Evolutionary conservation across 2,329 filamentous ascomycete genomes (phyloP), one percentile per base, ranked within the genome.

Genomic region (Moelleriella libera): DNA sequence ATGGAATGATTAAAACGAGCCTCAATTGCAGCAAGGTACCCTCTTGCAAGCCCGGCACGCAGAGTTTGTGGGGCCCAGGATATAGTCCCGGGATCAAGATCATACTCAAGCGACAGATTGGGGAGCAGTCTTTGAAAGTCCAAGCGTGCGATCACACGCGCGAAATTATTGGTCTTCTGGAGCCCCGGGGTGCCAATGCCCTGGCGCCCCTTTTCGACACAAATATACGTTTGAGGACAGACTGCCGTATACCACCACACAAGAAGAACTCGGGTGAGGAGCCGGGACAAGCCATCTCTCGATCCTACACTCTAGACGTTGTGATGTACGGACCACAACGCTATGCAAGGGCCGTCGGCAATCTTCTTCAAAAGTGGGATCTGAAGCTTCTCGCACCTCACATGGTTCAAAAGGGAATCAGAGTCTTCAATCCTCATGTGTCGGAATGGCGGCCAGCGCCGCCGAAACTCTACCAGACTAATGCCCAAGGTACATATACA

Each of bases 281-380:
- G 37, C 69, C 76, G 12, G 85, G 87, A 37, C 68, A 76, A 47
- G 61, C 70, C 0, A 77, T 75, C 3, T 88, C 85, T 1, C 68
- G 71, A 21, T 64, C 70, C 2, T 80, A 84, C 50, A 70, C 70
- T 10, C 70, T 90, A 30, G 80, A 85, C 28, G 68, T 95, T 30
- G 86, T 87, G 55, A 60, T 97, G 6, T 96, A 92, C 57, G 88
- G 87, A 1, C 82, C 85, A 6, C 72, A 81, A 39, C 82, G 78
- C 49, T 75, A 76, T 51, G 80, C 76, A 3, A 69, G 70, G 9
- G 68, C 72, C 8, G 75, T 96, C 40, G 89, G 87, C 2, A 75
- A 67, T 46, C 76, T 78, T 49, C 71, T 96, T 46, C 58, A 50
- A 50, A 79, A 79, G 52, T 75, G 75, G 52, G 76, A 81, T 50